phyloP scores from a whole-genome alignment of 192 early-diverging fungal species.

The Backusella parvicylindrica region DNA sequence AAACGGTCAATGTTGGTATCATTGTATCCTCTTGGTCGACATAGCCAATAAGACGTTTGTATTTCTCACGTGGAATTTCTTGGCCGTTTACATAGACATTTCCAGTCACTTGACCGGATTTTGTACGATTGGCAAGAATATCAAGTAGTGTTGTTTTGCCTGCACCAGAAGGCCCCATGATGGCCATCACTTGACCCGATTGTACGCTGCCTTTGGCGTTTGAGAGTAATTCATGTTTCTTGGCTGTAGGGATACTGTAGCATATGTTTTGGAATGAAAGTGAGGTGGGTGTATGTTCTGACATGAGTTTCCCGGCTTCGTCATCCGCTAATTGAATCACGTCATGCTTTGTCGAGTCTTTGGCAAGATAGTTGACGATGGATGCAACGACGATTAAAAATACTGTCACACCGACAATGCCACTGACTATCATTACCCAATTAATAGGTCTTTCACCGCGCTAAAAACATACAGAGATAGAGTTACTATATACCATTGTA shows the following conservation, averaged over 20 bases:
- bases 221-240: slow-evolving; percentile 54
- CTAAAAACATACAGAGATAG: background rate
- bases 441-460: slow-evolving; percentile 34
- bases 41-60: slow-evolving; percentile 71
- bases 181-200: slow-evolving; percentile 88
- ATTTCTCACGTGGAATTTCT: slow-evolving; percentile 59
- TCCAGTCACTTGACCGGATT: slow-evolving; percentile 65
- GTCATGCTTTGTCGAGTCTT: slow-evolving; percentile 12
- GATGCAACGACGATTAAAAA: slow-evolving; percentile 27
- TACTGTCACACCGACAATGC: slow-evolving; percentile 34
- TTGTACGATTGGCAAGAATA: slow-evolving; percentile 78
- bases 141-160: slow-evolving; percentile 92
- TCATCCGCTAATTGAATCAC: slow-evolving; percentile 49
- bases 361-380: slow-evolving; percentile 27
- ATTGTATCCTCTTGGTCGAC: slow-evolving; percentile 61
- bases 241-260: slow-evolving; percentile 49
- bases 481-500: background rate
- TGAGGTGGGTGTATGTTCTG: slow-evolving; percentile 64
- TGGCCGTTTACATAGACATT: slow-evolving; percentile 78
- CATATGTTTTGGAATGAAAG: slow-evolving; percentile 61
- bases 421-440: slow-evolving; percentile 40
- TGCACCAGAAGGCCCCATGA: slow-evolving; percentile 90
- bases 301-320: slow-evolving; percentile 67
- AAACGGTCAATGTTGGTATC: slow-evolving; percentile 61
- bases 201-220: slow-evolving; percentile 71